Conservation (phyloP, 805 yeast genomes). For the Candida sphagnicola region DNA sequence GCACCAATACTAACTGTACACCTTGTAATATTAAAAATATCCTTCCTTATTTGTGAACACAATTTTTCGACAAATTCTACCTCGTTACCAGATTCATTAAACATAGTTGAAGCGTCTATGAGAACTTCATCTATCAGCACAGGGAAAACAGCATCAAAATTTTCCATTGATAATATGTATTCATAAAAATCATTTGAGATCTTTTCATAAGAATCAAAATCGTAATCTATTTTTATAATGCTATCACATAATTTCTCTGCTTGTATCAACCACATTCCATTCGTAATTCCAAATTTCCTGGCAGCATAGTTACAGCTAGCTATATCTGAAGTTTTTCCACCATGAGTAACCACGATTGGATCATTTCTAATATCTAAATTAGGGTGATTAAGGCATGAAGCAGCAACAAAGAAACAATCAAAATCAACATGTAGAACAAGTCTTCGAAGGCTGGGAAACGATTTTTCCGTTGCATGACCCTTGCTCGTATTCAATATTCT, state of each 20-base stretch:
- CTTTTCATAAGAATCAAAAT: constrained; percentile 67
- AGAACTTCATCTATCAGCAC: constrained; percentile 91
- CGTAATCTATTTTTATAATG: constrained; percentile 61
- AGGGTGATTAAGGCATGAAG: constrained; percentile 59
- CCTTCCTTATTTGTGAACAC: constrained; percentile 33
- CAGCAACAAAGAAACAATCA: constrained; percentile 92
- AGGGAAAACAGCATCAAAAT: constrained; percentile 58
- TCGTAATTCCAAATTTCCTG: constrained; percentile 67
- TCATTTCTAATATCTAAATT: constrained; percentile 44
- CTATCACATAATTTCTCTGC: constrained; percentile 69
- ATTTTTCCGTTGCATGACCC: not conserved
- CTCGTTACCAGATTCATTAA: constrained; percentile 9
- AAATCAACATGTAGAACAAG: constrained; percentile 80
- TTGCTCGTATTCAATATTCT: constrained; percentile 31
- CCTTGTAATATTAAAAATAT: constrained; percentile 41
- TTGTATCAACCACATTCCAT: constrained; percentile 84
- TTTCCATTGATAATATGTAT: constrained; percentile 42
- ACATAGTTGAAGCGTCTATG: constrained; percentile 51
- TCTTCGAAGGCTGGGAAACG: constrained; percentile 4
- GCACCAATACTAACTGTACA: constrained; percentile 80
- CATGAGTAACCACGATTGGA: constrained; percentile 65
- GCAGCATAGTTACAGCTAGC: constrained; percentile 93
- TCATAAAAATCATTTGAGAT: constrained; percentile 65
- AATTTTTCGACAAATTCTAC: constrained; percentile 14
- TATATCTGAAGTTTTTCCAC: constrained; percentile 64